Evolutionary conservation across 1,284 basidiomycete species (phyloP).

Genomic region (Tilletia horrida): DNA sequence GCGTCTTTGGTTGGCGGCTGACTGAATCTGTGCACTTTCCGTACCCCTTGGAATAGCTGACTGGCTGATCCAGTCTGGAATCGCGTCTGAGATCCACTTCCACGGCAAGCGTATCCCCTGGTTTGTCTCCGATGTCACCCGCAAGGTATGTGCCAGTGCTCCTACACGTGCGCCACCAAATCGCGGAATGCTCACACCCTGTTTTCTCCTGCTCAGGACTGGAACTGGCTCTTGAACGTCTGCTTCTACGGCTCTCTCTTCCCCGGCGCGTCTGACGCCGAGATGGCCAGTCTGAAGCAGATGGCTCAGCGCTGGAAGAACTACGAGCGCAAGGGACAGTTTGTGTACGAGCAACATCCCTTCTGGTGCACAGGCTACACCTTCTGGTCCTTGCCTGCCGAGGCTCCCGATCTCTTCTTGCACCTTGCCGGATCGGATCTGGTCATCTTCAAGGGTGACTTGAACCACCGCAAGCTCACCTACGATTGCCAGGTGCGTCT

Average conservation of each 20-base stretch:
- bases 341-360: constrained; percentile 93
- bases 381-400: constrained; percentile 79
- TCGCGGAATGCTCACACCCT: neutral
- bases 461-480: constrained; percentile 80
- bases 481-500: constrained; percentile 46
- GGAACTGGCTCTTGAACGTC: constrained; percentile 71
- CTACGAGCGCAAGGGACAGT: constrained; percentile 87
- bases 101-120: constrained; percentile 66
- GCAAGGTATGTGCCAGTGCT: constrained; percentile 59
- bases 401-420: constrained; percentile 74
- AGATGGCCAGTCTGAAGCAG: constrained; percentile 74
- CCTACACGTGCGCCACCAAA: too few species aligned
- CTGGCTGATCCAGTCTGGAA: constrained; percentile 84
- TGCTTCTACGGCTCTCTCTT: constrained; percentile 55
- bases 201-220: constrained; percentile 61
- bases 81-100: constrained; percentile 81
- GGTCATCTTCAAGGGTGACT: constrained; percentile 89
- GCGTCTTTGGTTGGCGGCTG: neutral
- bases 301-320: constrained; percentile 85
- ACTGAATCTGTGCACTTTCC: neutral
- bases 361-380: constrained; percentile 55
- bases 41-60: constrained; percentile 56
- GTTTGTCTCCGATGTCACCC: constrained; percentile 80
- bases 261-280: constrained; percentile 79
- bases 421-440: constrained; percentile 85